These are phyloP conservation scores for Cercis canadensis DNA, from an alignment of 306 rosid species.

Conservation along the genomic window DNA sequence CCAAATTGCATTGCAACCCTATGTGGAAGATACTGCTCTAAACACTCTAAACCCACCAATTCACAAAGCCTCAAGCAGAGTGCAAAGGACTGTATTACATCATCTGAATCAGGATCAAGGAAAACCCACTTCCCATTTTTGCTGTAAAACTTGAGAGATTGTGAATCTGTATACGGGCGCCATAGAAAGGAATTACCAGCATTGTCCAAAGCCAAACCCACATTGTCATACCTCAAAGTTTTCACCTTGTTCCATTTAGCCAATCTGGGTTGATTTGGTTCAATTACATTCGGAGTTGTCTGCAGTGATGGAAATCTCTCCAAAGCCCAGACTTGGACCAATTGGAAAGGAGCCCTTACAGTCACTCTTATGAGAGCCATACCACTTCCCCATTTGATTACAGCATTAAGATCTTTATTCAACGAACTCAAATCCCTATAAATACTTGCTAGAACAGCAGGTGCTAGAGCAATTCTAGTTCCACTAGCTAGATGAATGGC, in stretches of 20 bases:
- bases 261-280: slow-evolving; percentile 28
- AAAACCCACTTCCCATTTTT: no score
- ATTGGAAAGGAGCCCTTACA: slow-evolving; percentile 50
- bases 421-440: slow-evolving; percentile 42
- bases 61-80: slow-evolving; percentile 36
- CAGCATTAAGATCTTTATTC: neutral
- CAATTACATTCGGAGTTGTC: neutral
- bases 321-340: slow-evolving; percentile 59
- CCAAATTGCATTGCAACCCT: slow-evolving; percentile 57
- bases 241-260: slow-evolving; percentile 47
- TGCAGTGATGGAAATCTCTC: slow-evolving; percentile 54
- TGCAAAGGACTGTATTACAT: slow-evolving; percentile 39
- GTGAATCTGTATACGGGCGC: no score
- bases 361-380: no score
- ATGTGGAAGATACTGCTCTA: slow-evolving; percentile 45
- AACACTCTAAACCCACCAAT: slow-evolving; percentile 42
- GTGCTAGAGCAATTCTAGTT: slow-evolving; percentile 38
- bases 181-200: no score
- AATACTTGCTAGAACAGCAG: slow-evolving; percentile 41
- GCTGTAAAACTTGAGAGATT: no score
- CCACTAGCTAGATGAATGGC: slow-evolving; percentile 42
- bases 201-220: no score
- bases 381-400: no score
- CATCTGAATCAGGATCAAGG: slow-evolving; percentile 12
- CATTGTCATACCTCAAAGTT: neutral